Percentiles rank a stretch among this genome's conserved stretches.
phyloP scores from a whole-genome alignment of 2,329 filamentous ascomycete species.

The Leptodontidium sp. region DNA sequence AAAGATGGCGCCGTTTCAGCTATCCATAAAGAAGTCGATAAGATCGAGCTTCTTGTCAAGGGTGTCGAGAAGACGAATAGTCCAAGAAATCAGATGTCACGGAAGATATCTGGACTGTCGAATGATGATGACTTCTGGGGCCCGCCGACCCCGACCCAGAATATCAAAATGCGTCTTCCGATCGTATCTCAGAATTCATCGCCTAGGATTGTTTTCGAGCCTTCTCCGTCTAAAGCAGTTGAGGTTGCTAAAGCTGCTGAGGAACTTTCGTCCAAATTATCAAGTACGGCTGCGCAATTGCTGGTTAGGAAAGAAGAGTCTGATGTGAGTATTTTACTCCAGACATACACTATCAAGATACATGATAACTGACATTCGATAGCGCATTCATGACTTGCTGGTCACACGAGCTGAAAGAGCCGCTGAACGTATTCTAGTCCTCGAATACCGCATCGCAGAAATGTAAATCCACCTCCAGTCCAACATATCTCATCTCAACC shows the following conservation, averaged over 20 bases:
- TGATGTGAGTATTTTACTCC: conserved; percentile 53
- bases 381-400: conserved; percentile 70
- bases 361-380: conserved; percentile 28
- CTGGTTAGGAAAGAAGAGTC: conserved; percentile 66
- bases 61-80: conserved; percentile 15
- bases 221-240: conserved; percentile 44
- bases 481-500: conserved; percentile 32
- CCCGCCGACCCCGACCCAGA: conserved; percentile 38
- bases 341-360: neutral
- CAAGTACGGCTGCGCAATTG: conserved; percentile 58
- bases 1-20: conserved; percentile 43
- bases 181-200: neutral
- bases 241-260: conserved; percentile 51
- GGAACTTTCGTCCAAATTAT: conserved; percentile 59
- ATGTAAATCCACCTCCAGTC: conserved; percentile 53
- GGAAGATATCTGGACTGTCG: conserved; percentile 13
- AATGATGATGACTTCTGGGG: conserved; percentile 39
- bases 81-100: neutral
- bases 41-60: conserved; percentile 46
- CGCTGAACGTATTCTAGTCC: conserved; percentile 64
- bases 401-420: conserved; percentile 65
- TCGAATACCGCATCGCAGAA: conserved; percentile 65
- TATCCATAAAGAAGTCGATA: conserved; percentile 50
- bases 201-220: neutral
- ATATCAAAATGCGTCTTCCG: conserved; percentile 35